Evolutionary conservation across 2,329 filamentous ascomycete species (phyloP).

Genomic region (Pleomassaria siparia): DNA sequence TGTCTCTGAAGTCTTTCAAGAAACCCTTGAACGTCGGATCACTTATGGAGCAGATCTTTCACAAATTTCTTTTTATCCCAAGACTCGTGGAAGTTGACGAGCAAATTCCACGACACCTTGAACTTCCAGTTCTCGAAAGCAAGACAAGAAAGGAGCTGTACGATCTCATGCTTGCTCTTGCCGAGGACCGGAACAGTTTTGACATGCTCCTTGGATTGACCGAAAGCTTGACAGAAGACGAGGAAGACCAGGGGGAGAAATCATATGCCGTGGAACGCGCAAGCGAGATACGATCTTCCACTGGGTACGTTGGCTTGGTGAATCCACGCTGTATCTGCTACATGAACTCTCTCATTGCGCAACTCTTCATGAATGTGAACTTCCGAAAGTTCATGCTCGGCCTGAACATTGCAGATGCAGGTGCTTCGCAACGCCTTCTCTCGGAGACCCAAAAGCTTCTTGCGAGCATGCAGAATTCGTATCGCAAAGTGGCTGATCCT

Average conservation of each 20-base stretch:
- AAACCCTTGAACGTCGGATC: slow-evolving; percentile 34
- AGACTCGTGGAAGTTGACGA: slow-evolving; percentile 15
- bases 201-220: slow-evolving; percentile 31
- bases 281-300: slow-evolving; percentile 70
- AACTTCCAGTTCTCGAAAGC: slow-evolving; percentile 38
- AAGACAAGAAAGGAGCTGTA: slow-evolving; percentile 41
- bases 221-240: slow-evolving; percentile 19
- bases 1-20: slow-evolving; percentile 45
- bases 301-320: slow-evolving; percentile 83
- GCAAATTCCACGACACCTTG: slow-evolving; percentile 1
- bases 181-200: slow-evolving; percentile 34
- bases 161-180: slow-evolving; percentile 36
- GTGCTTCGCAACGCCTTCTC: slow-evolving; percentile 67
- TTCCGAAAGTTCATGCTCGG: slow-evolving; percentile 83
- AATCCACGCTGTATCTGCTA: slow-evolving; percentile 98
- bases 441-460: slow-evolving; percentile 80
- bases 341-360: slow-evolving; percentile 89
- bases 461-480: slow-evolving; percentile 80
- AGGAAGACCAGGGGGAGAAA: slow-evolving; percentile 61
- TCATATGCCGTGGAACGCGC: slow-evolving; percentile 58
- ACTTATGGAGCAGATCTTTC: slow-evolving; percentile 36
- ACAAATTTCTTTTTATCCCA: slow-evolving; percentile 39
- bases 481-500: slow-evolving; percentile 72
- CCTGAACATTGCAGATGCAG: slow-evolving; percentile 54
- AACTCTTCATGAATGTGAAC: slow-evolving; percentile 91